phyloP scores from a whole-genome alignment of 305 asterid genomes.

The Fraxinus floribunda region DNA sequence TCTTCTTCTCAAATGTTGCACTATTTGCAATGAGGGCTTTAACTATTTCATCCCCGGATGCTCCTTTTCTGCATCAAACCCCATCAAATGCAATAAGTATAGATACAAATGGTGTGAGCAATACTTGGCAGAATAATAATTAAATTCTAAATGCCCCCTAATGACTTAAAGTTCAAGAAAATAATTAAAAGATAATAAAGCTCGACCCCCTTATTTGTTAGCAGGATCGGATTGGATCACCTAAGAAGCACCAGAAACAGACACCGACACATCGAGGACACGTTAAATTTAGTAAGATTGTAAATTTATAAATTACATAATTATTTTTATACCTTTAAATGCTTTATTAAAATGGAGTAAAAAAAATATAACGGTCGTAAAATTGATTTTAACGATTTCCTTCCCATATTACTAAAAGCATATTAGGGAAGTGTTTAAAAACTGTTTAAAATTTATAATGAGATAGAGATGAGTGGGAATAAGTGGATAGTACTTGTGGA shows the following conservation, averaged over 20 bases:
- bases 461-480: neutral
- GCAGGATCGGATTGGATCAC: neutral
- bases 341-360: neutral
- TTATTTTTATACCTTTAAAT: neutral
- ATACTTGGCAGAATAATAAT: neutral
- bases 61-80: constrained; percentile 60
- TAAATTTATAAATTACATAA: neutral
- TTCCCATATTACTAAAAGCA: neutral
- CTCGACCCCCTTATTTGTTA: neutral
- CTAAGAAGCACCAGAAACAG: neutral
- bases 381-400: constrained; percentile 6
- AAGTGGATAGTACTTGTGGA: neutral
- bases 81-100: neutral
- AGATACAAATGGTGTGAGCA: neutral
- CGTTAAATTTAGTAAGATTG: neutral
- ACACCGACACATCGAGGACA: neutral
- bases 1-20: constrained; percentile 88
- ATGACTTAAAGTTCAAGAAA: neutral
- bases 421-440: neutral
- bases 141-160: neutral
- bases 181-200: neutral
- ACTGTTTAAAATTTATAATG: neutral
- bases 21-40: constrained; percentile 88
- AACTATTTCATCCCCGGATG: constrained; percentile 73
- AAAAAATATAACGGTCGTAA: neutral